phyloP scores from a whole-genome alignment of 1,139 yeast genomes.

The Candida freyschussii region DNA sequence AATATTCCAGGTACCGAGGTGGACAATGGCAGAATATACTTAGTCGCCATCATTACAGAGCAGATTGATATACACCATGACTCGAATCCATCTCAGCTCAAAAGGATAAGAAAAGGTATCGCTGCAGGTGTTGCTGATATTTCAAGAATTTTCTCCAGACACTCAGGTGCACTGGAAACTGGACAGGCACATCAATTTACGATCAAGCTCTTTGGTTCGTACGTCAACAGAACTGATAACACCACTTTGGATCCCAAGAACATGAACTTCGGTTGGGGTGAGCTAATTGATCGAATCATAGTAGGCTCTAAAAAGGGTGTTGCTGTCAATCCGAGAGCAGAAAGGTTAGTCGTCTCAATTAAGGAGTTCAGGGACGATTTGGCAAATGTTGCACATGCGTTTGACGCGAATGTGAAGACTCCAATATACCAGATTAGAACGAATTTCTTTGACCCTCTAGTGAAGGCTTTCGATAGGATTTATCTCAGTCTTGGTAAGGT shows the following conservation, averaged over 20 bases:
- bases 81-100: constrained; percentile 7
- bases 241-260: constrained; percentile 28
- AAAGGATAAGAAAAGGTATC: constrained; percentile 60
- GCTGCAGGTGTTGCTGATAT: constrained; percentile 90
- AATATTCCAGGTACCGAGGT: constrained; percentile 72
- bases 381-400: constrained; percentile 36
- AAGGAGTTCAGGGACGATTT: constrained; percentile 64
- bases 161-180: constrained; percentile 50
- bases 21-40: constrained; percentile 55
- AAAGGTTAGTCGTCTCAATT: constrained; percentile 61
- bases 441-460: constrained; percentile 58
- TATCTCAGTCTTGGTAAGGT: constrained; percentile 56
- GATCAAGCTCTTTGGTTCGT: constrained; percentile 70
- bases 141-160: constrained; percentile 68
- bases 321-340: constrained; percentile 80
- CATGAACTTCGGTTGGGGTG: constrained; percentile 86
- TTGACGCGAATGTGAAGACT: constrained; percentile 37
- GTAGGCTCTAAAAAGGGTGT: constrained; percentile 74
- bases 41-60: constrained; percentile 67
- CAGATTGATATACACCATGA: constrained; percentile 35
- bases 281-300: constrained; percentile 71
- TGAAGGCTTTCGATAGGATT: constrained; percentile 54
- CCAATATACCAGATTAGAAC: constrained; percentile 62
- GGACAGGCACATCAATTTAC: constrained; percentile 70
- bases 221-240: constrained; percentile 33